Evolutionary conservation across 345 rosid genomes (phyloP).

Genomic region (Carallia brachiata): DNA sequence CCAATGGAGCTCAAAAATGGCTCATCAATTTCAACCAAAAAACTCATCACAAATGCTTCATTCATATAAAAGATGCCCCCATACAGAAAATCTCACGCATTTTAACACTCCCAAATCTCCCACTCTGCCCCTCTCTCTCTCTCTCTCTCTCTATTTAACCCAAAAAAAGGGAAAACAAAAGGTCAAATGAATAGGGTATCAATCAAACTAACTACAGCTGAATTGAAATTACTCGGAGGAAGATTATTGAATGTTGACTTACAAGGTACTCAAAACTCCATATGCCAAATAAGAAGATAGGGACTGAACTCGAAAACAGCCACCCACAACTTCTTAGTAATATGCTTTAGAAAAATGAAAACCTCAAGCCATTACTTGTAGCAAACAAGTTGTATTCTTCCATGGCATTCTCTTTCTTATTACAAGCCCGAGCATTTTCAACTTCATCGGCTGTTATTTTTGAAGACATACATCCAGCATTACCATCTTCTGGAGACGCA

Average conservation of each 20-base stretch:
- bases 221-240: conserved; percentile 32
- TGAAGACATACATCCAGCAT: conserved; percentile 43
- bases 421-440: conserved; percentile 44
- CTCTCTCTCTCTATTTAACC: conserved; percentile 22
- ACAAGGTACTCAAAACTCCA: conserved; percentile 39
- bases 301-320: conserved; percentile 33
- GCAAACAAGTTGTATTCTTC: conserved; percentile 95
- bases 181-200: conserved; percentile 24
- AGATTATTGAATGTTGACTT: conserved; percentile 42
- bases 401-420: conserved; percentile 45
- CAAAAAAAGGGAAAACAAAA: background rate
- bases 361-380: conserved; percentile 55
- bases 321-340: conserved; percentile 34
- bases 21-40: background rate
- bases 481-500: conserved; percentile 39
- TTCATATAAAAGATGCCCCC: conserved; percentile 15
- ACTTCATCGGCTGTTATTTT: conserved; percentile 46
- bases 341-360: conserved; percentile 54
- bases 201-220: conserved; percentile 34
- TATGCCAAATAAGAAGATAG: conserved; percentile 31
- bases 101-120: conserved; percentile 33
- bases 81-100: conserved; percentile 31
- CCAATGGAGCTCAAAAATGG: too few species aligned
- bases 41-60: conserved; percentile 23
- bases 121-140: conserved; percentile 10